Conservation (phyloP, 2,329 filamentous ascomycete species). For the Hansfordia pulvinata region DNA sequence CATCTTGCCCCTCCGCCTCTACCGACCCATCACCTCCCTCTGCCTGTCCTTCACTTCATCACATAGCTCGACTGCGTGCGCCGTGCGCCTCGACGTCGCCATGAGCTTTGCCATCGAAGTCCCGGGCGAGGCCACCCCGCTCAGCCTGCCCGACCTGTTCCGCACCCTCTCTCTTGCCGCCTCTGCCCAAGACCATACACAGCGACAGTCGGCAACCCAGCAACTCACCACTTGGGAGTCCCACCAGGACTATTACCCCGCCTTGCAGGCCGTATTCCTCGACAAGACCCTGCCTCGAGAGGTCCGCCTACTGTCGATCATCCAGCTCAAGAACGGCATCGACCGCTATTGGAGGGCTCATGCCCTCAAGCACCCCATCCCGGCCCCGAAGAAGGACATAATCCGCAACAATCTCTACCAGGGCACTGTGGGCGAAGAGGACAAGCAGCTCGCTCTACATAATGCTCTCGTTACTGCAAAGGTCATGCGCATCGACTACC, state of each 20-base stretch:
- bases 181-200: slow-evolving; percentile 44
- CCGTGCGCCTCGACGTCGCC: too few relatives aligned
- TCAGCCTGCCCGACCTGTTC: slow-evolving; percentile 50
- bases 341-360: slow-evolving; percentile 82
- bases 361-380: slow-evolving; percentile 48
- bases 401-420: slow-evolving; percentile 67
- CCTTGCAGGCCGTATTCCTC: slow-evolving; percentile 67
- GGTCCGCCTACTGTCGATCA: slow-evolving; percentile 78
- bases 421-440: slow-evolving; percentile 63
- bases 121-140: slow-evolving; percentile 65
- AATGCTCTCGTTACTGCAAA: slow-evolving; percentile 83
- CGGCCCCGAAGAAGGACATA: slow-evolving; percentile 59
- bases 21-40: too few relatives aligned
- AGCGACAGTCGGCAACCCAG: slow-evolving; percentile 53
- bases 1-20: too few relatives aligned
- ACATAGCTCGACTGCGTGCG: too few relatives aligned
- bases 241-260: slow-evolving; percentile 50
- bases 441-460: slow-evolving; percentile 66
- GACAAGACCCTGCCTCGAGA: slow-evolving; percentile 64
- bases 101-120: slow-evolving; percentile 69
- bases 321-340: slow-evolving; percentile 92
- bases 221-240: slow-evolving; percentile 63
- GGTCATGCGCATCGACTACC: slow-evolving; percentile 80
- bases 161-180: slow-evolving; percentile 50
- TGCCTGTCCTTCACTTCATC: too few relatives aligned